These are phyloP conservation scores for Trametopsis cervina DNA, from an alignment of 768 basidiomycete species.

Conservation along the genomic window DNA sequence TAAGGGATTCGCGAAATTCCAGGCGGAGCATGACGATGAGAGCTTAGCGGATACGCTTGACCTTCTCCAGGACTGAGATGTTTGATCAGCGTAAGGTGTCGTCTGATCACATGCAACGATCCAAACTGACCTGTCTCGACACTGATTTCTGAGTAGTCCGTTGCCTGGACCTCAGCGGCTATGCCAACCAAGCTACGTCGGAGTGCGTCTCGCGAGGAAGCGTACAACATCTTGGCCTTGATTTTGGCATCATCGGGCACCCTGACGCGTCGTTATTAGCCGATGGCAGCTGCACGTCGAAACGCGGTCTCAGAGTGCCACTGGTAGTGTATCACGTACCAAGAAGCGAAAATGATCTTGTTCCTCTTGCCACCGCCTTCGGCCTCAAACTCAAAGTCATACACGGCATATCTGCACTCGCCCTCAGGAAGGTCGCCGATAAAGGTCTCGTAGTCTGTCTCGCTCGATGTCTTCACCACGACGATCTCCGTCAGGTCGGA, in stretches of 20 bases:
- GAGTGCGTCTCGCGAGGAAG: conserved; percentile 81
- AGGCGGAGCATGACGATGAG: neutral
- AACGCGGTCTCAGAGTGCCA: no score
- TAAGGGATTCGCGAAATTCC: neutral
- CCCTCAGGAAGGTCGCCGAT: conserved; percentile 61
- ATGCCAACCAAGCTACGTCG: conserved; percentile 70
- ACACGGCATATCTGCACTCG: conserved; percentile 85
- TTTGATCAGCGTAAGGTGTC: neutral
- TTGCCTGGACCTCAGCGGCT: conserved; percentile 78
- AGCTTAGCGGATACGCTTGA: conserved; percentile 1
- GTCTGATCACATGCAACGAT: neutral
- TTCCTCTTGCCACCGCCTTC: conserved; percentile 72
- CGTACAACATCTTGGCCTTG: conserved; percentile 90
- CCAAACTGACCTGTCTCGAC: conserved; percentile 54
- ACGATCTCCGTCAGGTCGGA: conserved; percentile 61
- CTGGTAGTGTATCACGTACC: no score
- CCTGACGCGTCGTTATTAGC: conserved; percentile 32
- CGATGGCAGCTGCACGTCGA: no score
- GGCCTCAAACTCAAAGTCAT: conserved; percentile 81
- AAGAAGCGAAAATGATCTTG: conserved; percentile 80
- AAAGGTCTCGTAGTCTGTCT: conserved; percentile 63
- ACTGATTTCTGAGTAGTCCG: conserved; percentile 67
- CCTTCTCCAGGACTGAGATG: conserved; percentile 23
- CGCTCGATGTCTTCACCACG: conserved; percentile 57
- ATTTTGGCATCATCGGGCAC: conserved; percentile 81